These are phyloP conservation scores for Fagopyrum tataricum DNA, from an alignment of 148 eudicot species.

Conservation along the genomic window DNA sequence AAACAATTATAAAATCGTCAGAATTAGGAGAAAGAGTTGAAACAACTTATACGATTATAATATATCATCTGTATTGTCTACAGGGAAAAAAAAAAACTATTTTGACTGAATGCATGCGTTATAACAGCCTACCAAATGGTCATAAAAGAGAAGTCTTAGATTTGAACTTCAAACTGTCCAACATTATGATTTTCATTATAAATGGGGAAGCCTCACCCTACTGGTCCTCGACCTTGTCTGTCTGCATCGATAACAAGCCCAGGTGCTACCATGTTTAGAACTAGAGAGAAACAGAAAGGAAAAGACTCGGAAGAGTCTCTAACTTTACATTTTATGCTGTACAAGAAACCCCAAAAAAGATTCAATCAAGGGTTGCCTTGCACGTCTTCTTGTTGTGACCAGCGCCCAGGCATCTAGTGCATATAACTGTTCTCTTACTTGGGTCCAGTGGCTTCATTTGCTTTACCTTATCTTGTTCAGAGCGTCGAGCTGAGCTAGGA, in stretches of 20 bases:
- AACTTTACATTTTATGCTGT: conserved; percentile 16
- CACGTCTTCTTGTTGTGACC: conserved; percentile 17
- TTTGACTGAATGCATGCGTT: background rate
- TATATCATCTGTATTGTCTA: too few species aligned
- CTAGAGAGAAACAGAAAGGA: background rate
- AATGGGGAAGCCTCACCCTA: background rate
- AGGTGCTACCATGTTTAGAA: background rate
- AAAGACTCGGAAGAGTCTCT: conserved; percentile 17
- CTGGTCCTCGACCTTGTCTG: background rate
- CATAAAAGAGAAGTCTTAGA: background rate
- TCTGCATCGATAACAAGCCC: background rate
- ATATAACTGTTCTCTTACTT: conserved; percentile 11
- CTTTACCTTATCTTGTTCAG: conserved; percentile 10
- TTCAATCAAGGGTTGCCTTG: conserved; percentile 8
- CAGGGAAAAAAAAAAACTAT: background rate
- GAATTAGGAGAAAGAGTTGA: too few species aligned
- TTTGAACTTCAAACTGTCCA: background rate
- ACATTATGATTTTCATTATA: conserved; percentile 1
- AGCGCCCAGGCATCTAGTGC: conserved; percentile 14
- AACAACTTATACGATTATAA: too few species aligned
- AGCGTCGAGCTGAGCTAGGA: background rate
- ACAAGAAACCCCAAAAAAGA: conserved; percentile 3
- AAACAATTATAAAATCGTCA: too few species aligned
- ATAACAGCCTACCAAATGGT: background rate
- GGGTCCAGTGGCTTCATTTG: conserved; percentile 4